Base-by-base conservation (phyloP, 2,329 filamentous ascomycete genomes). In the Colletotrichum eleusines region DNA sequence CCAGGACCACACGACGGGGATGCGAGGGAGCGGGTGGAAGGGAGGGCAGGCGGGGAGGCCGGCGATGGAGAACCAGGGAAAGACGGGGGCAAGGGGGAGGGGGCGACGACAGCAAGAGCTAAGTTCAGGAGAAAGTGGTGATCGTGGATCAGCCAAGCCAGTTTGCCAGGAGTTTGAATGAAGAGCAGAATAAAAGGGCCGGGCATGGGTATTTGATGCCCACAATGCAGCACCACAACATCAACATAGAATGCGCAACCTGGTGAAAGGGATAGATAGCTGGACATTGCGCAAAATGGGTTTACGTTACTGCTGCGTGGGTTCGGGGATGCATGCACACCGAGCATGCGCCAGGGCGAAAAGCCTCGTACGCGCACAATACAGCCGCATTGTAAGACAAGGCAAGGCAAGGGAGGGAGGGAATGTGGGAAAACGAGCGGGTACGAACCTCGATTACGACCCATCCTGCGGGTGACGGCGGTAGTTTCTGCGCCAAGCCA, bases 361-460 rank as follows among this genome's bases (percentile, higher is more conserved):
- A 57, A 40, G 60, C 60, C 60, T 63, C 60, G 48, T 63, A 63
- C 60, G 60, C 60, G 38, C 35, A 64, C 18, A 28, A 50, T 26
- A 26, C 31, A 33, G 23, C 2, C n/a, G 33, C 59, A 50, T 33
- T 28, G 55, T 16, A 42, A 61, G 46, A 40, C 51, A 63, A 53
- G 63, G 20, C 50, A 38, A 62, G 55, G 23, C n/a, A 28, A 9
- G 61, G 28, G 46, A 16, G 16, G 23, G 35, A 55, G 65, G 58
- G 54, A 65, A 69, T 44, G 40, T 48, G 50, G 66, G 66, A 68
- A 18, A 12, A 57, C 38, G 20, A 44, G 38, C 26, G 18, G 66
- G 66, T 50, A 72, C 69, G 57, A 65, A 72, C 69, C 69, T 72
- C 69, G 59, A 70, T 72, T 72, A 44, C 69, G 69, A 26, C 66